A percentile compares a stretch with the other conserved stretches of the same genome.
phyloP scores from a whole-genome alignment of 2,329 filamentous ascomycete species.

The Venturia aucupariae region DNA sequence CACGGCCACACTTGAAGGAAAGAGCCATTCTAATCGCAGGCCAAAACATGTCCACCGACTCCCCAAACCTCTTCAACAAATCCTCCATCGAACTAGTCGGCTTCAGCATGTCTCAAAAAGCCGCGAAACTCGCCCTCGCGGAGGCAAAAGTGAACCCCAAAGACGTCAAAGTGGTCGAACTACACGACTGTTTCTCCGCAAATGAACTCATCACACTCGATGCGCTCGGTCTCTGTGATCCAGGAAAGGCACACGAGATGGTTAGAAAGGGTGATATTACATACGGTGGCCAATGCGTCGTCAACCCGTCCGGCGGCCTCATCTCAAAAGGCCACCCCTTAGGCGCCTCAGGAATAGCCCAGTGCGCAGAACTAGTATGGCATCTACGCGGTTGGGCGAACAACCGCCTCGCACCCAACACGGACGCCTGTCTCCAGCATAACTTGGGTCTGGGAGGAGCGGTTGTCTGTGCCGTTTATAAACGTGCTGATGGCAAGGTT shows the following conservation, averaged over 20 bases:
- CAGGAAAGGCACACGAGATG: constrained; percentile 84
- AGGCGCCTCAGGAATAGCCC: constrained; percentile 86
- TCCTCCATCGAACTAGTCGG: constrained; percentile 84
- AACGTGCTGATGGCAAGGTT: constrained; percentile 64
- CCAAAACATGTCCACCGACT: constrained; percentile 79
- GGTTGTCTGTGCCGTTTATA: constrained; percentile 82
- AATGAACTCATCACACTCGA: constrained; percentile 92
- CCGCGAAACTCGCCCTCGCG: constrained; percentile 57
- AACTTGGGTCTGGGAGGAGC: constrained; percentile 89
- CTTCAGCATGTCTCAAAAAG: constrained; percentile 70
- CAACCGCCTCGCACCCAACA: constrained; percentile 64
- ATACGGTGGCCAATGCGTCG: constrained; percentile 70
- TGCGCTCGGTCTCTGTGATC: constrained; percentile 66
- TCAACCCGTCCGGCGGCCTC: constrained; percentile 89
- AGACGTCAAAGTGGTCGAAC: constrained; percentile 76
- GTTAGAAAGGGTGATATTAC: constrained; percentile 83
- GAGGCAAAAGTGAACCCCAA: constrained; percentile 59
- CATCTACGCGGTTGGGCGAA: constrained; percentile 94
- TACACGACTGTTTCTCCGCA: constrained; percentile 94
- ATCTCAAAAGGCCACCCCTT: constrained; percentile 96
- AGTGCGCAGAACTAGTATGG: constrained; percentile 93
- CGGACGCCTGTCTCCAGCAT: constrained; percentile 73
- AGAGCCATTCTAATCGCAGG: constrained; percentile 87
- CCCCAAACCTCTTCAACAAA: constrained; percentile 65
- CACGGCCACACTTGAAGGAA: constrained; percentile 67